phyloP scores from a whole-genome alignment of 2,329 filamentous ascomycete species.

The Orbilia oligospora region DNA sequence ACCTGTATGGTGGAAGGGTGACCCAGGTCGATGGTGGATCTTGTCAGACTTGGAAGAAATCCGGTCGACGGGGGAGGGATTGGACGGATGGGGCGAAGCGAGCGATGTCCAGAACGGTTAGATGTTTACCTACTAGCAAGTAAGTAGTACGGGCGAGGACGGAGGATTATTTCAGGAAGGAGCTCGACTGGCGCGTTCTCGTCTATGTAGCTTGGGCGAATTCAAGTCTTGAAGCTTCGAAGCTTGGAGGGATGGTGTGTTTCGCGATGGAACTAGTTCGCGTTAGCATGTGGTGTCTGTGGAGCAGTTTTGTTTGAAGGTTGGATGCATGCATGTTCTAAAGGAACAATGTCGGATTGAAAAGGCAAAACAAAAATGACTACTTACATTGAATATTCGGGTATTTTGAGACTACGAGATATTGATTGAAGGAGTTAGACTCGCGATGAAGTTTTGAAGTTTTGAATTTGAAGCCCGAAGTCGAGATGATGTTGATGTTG shows the following conservation, averaged over 20 bases:
- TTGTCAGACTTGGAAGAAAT: constrained; percentile 47
- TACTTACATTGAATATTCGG: background rate
- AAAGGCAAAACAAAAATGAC: too few relatives aligned
- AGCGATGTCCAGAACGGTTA: constrained; percentile 46
- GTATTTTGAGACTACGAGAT: background rate
- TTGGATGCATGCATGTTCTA: background rate
- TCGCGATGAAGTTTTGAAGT: constrained; percentile 6
- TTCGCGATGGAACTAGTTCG: constrained; percentile 21
- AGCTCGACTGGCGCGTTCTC: constrained; percentile 23
- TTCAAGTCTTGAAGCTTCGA: constrained; percentile 1
- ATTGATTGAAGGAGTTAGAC: background rate
- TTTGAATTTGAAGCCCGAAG: constrained; percentile 1
- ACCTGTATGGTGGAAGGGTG: constrained; percentile 40
- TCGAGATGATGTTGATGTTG: background rate
- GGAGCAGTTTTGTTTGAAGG: background rate
- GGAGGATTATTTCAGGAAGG: constrained; percentile 43
- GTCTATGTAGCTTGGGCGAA: background rate
- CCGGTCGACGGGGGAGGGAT: constrained; percentile 43
- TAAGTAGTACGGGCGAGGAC: constrained; percentile 5
- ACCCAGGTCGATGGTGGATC: constrained; percentile 58
- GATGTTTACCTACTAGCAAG: background rate
- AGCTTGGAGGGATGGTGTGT: constrained; percentile 26
- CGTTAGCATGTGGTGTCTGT: constrained; percentile 19
- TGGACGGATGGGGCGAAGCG: constrained; percentile 46
- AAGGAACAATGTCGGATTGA: background rate